Conservation (phyloP, 176 grass and related monocot genomes). For the Paspalum vaginatum region DNA sequence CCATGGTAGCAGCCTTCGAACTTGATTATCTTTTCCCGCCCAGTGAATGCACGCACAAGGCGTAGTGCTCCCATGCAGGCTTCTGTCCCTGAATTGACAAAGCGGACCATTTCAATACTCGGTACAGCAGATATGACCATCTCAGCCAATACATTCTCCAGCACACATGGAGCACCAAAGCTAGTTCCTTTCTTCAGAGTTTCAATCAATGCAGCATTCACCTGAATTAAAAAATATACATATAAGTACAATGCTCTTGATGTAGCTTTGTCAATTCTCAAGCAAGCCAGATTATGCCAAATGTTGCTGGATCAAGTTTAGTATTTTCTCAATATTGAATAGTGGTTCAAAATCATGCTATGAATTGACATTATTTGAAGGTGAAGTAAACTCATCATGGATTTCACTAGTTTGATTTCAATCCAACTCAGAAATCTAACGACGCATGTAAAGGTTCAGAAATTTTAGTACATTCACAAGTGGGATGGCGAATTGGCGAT, state of each 20-base stretch:
- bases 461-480: background rate
- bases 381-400: background rate
- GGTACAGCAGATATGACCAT: constrained; percentile 94
- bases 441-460: background rate
- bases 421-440: background rate
- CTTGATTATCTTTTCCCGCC: constrained; percentile 86
- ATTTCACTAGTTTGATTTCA: background rate
- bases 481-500: no score
- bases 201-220: constrained; percentile 87
- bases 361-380: constrained; percentile 14
- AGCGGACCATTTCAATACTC: constrained; percentile 96
- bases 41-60: constrained; percentile 93
- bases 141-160: constrained; percentile 91
- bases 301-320: constrained; percentile 8
- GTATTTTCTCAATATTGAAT: background rate
- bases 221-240: constrained; percentile 46
- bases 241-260: background rate
- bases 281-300: constrained; percentile 7
- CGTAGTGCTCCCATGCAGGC: constrained; percentile 99
- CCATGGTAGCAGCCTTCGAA: constrained; percentile 99
- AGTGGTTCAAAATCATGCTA: background rate
- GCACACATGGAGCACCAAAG: constrained; percentile 91
- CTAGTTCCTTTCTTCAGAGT: constrained; percentile 98
- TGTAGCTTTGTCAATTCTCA: background rate
- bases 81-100: constrained; percentile 98